phyloP scores from a whole-genome alignment of 768 basidiomycete species.

The Phanerochaete carnosa region DNA sequence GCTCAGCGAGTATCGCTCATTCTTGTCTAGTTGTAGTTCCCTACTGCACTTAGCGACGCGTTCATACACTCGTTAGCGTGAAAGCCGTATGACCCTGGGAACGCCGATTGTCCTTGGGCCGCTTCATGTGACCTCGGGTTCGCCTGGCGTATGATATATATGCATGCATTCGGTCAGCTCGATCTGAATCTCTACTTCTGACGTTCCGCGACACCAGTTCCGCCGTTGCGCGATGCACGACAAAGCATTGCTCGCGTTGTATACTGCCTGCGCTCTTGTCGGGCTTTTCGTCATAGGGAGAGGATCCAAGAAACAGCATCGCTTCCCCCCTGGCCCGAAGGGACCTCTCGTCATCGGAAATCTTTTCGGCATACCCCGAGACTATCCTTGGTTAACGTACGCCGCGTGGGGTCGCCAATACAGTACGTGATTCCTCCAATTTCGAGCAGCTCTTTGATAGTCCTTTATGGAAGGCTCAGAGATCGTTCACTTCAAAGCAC shows the following conservation, averaged over 20 bases:
- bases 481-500: slow-evolving; percentile 11
- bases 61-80: too few relatives aligned
- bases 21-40: too few relatives aligned
- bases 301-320: neutral
- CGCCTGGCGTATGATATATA: too few relatives aligned
- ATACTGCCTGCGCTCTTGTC: neutral
- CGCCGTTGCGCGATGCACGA: neutral
- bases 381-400: slow-evolving; percentile 17
- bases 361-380: slow-evolving; percentile 26
- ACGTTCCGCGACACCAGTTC: too few relatives aligned
- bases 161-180: too few relatives aligned
- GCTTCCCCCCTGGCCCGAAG: slow-evolving; percentile 29
- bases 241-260: neutral
- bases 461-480: slow-evolving; percentile 7
- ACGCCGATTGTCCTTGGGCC: too few relatives aligned
- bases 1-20: too few relatives aligned
- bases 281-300: neutral
- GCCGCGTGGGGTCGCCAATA: slow-evolving; percentile 21
- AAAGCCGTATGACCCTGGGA: too few relatives aligned
- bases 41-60: too few relatives aligned
- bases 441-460: neutral
- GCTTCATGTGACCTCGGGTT: too few relatives aligned
- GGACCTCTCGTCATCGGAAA: slow-evolving; percentile 33
- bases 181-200: too few relatives aligned
- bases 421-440: slow-evolving; percentile 15